These are phyloP conservation scores for Fusarium subglutinans DNA, from an alignment of 2,329 filamentous ascomycete species.

Conservation along the genomic window DNA sequence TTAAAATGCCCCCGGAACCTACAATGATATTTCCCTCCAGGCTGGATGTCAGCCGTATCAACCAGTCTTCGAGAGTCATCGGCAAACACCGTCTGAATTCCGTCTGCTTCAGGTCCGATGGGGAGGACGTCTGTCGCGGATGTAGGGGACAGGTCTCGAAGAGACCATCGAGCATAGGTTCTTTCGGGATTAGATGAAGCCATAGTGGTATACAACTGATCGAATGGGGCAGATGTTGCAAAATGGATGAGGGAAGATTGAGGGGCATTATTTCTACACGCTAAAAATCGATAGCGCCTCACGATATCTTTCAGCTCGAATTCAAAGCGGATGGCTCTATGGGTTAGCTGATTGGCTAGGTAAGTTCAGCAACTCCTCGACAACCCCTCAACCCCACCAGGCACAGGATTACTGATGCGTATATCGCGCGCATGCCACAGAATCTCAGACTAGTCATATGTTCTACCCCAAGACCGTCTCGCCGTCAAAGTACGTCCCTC, in stretches of 20 bases:
- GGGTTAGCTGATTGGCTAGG: neutral
- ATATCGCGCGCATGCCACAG: neutral
- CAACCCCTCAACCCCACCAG: neutral
- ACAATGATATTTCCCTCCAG: neutral
- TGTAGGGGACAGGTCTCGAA: neutral
- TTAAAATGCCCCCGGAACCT: accelerated
- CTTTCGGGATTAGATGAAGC: neutral
- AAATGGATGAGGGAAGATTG: accelerated
- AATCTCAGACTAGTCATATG: neutral
- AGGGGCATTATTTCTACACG: neutral
- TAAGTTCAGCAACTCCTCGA: neutral
- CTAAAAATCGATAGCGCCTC: neutral
- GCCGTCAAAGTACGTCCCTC: neutral
- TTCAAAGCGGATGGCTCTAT: accelerated
- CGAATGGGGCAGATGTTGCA: accelerated
- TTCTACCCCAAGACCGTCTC: neutral
- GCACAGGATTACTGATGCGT: accelerated
- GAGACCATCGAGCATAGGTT: neutral
- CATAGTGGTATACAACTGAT: neutral
- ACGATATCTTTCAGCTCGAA: neutral
- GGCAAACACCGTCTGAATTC: accelerated
- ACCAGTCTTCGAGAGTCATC: neutral
- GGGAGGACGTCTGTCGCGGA: neutral
- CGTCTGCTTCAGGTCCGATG: neutral
- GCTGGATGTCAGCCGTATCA: neutral